A percentile compares a stretch with the other conserved stretches of the same genome.
Evolutionary conservation across 2,329 filamentous ascomycete genomes (phyloP).

Genomic region (Ophiostoma perfectum): DNA sequence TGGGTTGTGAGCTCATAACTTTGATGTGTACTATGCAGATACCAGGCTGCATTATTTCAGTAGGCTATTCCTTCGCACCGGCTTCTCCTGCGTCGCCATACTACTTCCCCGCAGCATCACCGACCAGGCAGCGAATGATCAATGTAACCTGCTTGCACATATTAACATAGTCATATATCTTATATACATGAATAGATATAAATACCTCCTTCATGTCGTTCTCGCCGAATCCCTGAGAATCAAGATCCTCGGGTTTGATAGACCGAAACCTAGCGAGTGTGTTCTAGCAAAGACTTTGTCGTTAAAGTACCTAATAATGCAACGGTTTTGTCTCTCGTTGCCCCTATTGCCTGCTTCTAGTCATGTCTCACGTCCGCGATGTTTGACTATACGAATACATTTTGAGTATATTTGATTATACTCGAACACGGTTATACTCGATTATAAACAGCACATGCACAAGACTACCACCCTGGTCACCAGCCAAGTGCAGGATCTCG

Average conservation of each 20-base stretch:
- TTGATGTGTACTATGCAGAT: neutral
- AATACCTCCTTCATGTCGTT: neutral
- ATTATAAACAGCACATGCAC: neutral
- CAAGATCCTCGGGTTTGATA: neutral
- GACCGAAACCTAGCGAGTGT: neutral
- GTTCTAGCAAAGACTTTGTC: no score
- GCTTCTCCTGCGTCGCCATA: neutral
- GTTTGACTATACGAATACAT: neutral
- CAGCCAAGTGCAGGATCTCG: neutral
- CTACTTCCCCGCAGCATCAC: neutral
- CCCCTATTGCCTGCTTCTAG: neutral
- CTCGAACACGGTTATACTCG: neutral
- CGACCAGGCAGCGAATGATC: neutral
- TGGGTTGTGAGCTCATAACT: neutral
- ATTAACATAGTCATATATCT: no score
- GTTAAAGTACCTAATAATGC: neutral
- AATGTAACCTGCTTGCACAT: neutral
- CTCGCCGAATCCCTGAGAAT: neutral
- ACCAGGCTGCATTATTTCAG: constrained; percentile 6
- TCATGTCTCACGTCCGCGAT: neutral
- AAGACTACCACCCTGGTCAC: no score
- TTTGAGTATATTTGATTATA: neutral
- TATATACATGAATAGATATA: neutral
- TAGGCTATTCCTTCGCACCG: neutral
- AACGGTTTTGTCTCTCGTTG: constrained; percentile 1